Evolutionary conservation across 257 asterid species (phyloP), one percentile per base, ranked within the genome.

Genomic region (Solanum pinnatisectum): DNA sequence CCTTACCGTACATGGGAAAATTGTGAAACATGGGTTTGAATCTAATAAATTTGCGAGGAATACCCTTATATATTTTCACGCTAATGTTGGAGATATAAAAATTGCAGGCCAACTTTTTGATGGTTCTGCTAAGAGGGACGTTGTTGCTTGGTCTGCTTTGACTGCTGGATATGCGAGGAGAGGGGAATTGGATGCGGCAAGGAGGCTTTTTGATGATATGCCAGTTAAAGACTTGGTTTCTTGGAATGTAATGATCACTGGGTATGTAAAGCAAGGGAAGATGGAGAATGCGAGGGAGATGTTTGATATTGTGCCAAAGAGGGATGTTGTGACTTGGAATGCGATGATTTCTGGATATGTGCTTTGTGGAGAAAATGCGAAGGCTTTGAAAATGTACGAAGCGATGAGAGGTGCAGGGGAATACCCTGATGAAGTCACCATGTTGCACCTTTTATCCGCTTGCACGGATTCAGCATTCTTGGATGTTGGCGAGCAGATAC

Each of bases 81-180:
- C 96, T 5, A 94, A 95, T 85, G 90, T 93, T 73, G 96, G 98
- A 76, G 95, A 93, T 36, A 87, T 93, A 71, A 89, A 85, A 71
- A 65, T 93, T 15, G 98, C 98, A 12, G 90, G 91, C 8, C 20
- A 76, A 74, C 90, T 94, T 73, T 93, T 93, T 88, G 93, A 92
- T 88, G 92, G 46, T 59, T 87, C 68, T 30, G 93, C 91, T 20
- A 87, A 76, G 88, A 91, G 85, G 73, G 98, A 93, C 78, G 96
- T 93, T n/a, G 98, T 95, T 86, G 92, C 96, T 84, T 95, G 96
- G 98, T 95, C 98, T 65, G 94, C 98, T 84, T 84, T 95, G 93
- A 91, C 95, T 8, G 95, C 96, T 3, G 96, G 98, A 6, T 94
- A 93, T 88, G 95, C 98, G 10, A 91, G 90, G 83, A 92, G 95